Evolutionary conservation across 768 basidiomycete genomes (phyloP), one percentile per base, ranked within the genome.

Genomic region (Kwoniella shandongensis): DNA sequence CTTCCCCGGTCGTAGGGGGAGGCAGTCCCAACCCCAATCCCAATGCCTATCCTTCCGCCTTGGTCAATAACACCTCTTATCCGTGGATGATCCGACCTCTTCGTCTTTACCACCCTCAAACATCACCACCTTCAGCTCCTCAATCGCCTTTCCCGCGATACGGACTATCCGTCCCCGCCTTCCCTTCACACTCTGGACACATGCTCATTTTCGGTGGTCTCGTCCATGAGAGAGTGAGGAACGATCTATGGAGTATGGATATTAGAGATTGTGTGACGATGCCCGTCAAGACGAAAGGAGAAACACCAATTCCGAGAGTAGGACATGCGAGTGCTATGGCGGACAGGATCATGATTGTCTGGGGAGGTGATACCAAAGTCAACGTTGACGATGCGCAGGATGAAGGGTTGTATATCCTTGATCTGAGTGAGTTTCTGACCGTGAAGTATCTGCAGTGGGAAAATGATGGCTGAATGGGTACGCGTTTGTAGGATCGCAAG

Each of bases 191-290:
- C 49, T 72, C 70, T 11, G 96, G 96, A 7, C 92, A 98, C 66
- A 85, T 99, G 62, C 93, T 91, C 78, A 82, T 99, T 61, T 99
- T 99, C 64, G 96, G 96, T 60, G 96, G 96, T 61, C 87, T 99
- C 58, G 92, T 98, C 15, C 84, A 88, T 36, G 94, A 98, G 73
- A 79, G 83, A 8, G 87, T 92, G 30, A 83, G 86, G 49, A 96
- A 96, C 77, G 96, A 99, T 78, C 81, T 99, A 26, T 98, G 94
- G 77, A 79, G 89, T n/a, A 86, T 98, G 72, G 86, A 86, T 36
- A 84, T 87, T 2, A 81, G 85, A 39, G 86, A 90, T 62, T 82
- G 90, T 57, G 83, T 87, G 15, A 87, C 90, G 7, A 85, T 85
- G 11, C 81, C 91, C 11, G 79, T 97, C 29, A 88, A 92, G 73